phyloP scores from a whole-genome alignment of 73 alveolate genomes.

The Blepharisma japonicum region DNA sequence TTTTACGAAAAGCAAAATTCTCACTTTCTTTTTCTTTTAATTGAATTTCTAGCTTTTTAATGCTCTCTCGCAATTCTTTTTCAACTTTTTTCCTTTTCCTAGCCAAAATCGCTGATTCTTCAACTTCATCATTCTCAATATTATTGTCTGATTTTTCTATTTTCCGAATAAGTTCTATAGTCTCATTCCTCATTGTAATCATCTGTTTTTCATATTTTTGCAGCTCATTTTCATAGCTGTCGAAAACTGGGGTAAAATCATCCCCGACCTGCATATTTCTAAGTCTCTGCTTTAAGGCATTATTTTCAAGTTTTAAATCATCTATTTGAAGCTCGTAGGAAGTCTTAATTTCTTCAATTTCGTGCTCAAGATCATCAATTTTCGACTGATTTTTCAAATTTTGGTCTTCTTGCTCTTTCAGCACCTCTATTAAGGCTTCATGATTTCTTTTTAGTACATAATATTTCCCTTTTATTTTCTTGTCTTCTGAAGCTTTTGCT shows the following conservation, averaged over 20 bases:
- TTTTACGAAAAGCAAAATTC: not conserved
- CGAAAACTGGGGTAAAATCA: not conserved
- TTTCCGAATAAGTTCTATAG: not conserved
- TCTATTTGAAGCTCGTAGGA: conserved; percentile 14
- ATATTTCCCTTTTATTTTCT: not conserved
- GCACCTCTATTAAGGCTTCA: not conserved
- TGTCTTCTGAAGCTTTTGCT: not conserved
- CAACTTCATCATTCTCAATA: not conserved
- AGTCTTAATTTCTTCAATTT: not conserved
- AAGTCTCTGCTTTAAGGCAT: not conserved
- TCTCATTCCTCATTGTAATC: not conserved
- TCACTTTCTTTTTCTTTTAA: not conserved
- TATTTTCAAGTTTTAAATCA: not conserved
- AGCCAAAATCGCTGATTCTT: not conserved
- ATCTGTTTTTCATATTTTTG: not conserved
- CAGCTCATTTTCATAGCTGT: conserved; percentile 4
- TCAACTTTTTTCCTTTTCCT: not conserved
- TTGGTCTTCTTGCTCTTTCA: not conserved
- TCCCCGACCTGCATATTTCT: not conserved
- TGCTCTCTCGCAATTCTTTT: not conserved
- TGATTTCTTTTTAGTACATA: not conserved
- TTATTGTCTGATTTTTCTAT: not conserved
- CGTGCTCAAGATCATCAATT: not conserved
- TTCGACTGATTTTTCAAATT: not conserved
- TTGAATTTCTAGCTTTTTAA: not conserved